Percentiles rank a stretch among this genome's conserved stretches.
These are phyloP conservation scores for Populus trichocarpa DNA, from an alignment of 441 rosid genomes.

Conservation along the genomic window DNA sequence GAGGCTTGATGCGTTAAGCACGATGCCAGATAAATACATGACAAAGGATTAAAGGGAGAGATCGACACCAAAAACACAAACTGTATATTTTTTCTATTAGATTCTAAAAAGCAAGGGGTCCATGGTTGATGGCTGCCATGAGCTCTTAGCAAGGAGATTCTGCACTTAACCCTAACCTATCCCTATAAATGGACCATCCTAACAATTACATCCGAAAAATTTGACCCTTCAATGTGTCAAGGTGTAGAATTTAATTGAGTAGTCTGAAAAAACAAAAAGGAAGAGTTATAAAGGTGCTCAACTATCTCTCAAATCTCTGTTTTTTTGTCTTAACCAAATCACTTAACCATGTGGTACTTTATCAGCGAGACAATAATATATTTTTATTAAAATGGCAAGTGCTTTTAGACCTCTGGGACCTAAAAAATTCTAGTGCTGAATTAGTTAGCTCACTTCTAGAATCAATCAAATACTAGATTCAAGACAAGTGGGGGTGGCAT, in stretches of 20 bases:
- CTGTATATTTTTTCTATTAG: no score
- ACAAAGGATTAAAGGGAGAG: not conserved
- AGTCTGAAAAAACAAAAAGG: not conserved
- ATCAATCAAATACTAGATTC: no score
- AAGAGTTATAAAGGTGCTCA: not conserved
- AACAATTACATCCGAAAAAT: not conserved
- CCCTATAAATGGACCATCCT: not conserved
- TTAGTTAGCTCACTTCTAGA: no score
- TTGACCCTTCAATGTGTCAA: not conserved
- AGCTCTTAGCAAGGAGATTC: no score
- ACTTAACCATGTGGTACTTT: not conserved
- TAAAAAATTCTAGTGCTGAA: no score
- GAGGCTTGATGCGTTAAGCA: not conserved
- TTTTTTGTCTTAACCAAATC: no score
- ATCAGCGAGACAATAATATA: not conserved
- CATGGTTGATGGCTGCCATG: not conserved
- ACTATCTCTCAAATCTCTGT: not conserved
- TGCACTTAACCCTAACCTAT: not conserved
- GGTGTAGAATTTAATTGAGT: not conserved
- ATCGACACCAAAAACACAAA: not conserved
- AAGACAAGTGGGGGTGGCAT: no score
- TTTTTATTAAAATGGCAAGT: not conserved
- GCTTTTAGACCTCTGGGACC: not conserved
- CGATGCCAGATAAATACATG: not conserved
- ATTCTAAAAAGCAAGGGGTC: not conserved